phyloP scores from a whole-genome alignment of 257 asterid genomes.

The Eucommia ulmoides region DNA sequence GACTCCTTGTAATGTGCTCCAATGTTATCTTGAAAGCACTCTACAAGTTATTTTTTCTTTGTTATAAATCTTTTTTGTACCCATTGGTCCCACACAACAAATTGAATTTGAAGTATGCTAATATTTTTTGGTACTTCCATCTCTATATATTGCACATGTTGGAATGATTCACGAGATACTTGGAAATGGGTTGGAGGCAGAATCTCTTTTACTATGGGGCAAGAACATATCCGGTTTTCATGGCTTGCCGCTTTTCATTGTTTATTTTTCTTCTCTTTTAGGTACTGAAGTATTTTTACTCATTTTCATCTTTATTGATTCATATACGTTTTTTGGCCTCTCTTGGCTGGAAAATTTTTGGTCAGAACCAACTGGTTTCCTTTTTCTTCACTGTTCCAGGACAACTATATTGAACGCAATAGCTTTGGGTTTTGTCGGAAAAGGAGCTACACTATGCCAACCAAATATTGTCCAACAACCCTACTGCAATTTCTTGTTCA shows the following conservation, averaged over 20 bases:
- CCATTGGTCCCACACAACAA: too few relatives aligned
- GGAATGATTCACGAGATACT: slow-evolving; percentile 76
- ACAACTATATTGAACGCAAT: slow-evolving; percentile 54
- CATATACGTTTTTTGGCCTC: slow-evolving; percentile 2
- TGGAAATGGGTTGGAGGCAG: slow-evolving; percentile 73
- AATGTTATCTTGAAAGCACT: slow-evolving; percentile 87
- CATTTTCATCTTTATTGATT: slow-evolving; percentile 8
- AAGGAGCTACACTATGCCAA: slow-evolving; percentile 54
- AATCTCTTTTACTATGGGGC: slow-evolving; percentile 72
- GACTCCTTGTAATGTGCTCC: slow-evolving; percentile 89
- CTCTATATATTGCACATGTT: slow-evolving; percentile 58
- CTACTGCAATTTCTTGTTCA: slow-evolving; percentile 48
- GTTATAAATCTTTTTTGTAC: too few relatives aligned
- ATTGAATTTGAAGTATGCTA: too few relatives aligned
- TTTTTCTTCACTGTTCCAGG: slow-evolving; percentile 36
- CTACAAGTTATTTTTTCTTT: slow-evolving; percentile 82
- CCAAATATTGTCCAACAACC: slow-evolving; percentile 37
- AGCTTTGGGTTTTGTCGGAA: slow-evolving; percentile 71
- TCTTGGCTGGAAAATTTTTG: too few relatives aligned
- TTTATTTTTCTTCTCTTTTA: slow-evolving; percentile 51
- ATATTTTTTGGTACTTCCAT: too few relatives aligned
- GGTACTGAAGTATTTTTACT: slow-evolving; percentile 23
- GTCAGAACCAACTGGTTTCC: slow-evolving; percentile 8
- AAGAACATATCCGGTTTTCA: slow-evolving; percentile 57
- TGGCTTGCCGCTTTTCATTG: slow-evolving; percentile 60